phyloP scores from a whole-genome alignment of 2,329 filamentous ascomycete species.

The Arachnopeziza araneosa region DNA sequence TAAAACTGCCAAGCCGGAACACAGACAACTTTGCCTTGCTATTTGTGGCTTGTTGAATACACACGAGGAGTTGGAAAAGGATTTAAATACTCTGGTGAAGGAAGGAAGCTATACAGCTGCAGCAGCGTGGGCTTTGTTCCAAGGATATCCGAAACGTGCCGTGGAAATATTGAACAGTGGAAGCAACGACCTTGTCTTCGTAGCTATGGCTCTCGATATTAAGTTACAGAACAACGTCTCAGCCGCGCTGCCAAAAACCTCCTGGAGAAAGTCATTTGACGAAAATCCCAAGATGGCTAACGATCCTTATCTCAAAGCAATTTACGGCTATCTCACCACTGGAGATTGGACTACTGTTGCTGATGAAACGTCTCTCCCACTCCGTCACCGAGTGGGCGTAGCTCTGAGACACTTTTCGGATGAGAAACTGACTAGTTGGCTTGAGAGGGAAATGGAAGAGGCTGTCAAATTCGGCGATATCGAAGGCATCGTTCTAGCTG shows the following conservation, averaged over 20 bases:
- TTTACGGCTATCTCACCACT: slow-evolving; percentile 71
- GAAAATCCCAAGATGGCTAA: slow-evolving; percentile 44
- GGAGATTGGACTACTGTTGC: slow-evolving; percentile 72
- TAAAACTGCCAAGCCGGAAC: slow-evolving; percentile 59
- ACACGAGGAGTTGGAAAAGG: slow-evolving; percentile 38
- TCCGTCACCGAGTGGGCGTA: slow-evolving; percentile 69
- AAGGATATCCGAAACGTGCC: slow-evolving; percentile 62
- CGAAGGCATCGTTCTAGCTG: slow-evolving; percentile 72
- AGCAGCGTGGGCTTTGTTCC: slow-evolving; percentile 70
- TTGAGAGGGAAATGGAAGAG: slow-evolving; percentile 57
- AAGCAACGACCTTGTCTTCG: slow-evolving; percentile 63
- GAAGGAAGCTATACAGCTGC: slow-evolving; percentile 63
- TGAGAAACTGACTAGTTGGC: slow-evolving; percentile 58
- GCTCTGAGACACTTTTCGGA: slow-evolving; percentile 64
- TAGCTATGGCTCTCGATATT: slow-evolving; percentile 61
- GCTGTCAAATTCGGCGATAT: slow-evolving; percentile 64
- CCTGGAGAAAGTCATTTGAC: slow-evolving; percentile 27
- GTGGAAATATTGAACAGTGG: slow-evolving; percentile 64
- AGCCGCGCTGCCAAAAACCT: slow-evolving; percentile 23
- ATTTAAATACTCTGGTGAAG: slow-evolving; percentile 41
- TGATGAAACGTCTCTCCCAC: slow-evolving; percentile 65
- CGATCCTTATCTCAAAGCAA: slow-evolving; percentile 74
- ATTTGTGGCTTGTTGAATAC: slow-evolving; percentile 68
- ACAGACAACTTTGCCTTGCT: slow-evolving; percentile 69
- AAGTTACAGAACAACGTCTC: slow-evolving; percentile 46